These are phyloP conservation scores for Mortierella antarctica DNA, from an alignment of 192 early-diverging fungal species.

Conservation along the genomic window DNA sequence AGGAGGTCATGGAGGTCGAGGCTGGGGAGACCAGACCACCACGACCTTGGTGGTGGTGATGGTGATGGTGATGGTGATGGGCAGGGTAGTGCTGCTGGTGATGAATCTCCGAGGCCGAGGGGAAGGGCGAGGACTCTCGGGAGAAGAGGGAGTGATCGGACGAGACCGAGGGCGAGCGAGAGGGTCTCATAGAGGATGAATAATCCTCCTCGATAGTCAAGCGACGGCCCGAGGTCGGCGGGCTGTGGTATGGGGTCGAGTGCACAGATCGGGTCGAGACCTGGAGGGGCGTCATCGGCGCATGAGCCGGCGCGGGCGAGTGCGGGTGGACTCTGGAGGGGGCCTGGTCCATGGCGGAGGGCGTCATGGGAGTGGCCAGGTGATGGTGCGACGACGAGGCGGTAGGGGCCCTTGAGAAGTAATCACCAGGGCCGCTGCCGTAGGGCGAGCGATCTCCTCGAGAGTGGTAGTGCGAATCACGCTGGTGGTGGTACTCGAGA, in stretches of 20 bases:
- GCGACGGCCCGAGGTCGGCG: background rate
- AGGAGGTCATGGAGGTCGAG: constrained; percentile 21
- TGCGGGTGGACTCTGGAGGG: background rate
- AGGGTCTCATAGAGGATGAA: constrained; percentile 11
- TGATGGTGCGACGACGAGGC: constrained; percentile 17
- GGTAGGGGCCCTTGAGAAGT: constrained; percentile 32
- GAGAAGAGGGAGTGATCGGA: constrained; percentile 33
- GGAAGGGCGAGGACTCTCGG: constrained; percentile 19
- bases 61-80: background rate
- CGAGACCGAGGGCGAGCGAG: constrained; percentile 33
- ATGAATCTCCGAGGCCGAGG: constrained; percentile 17
- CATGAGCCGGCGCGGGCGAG: constrained; percentile 5
- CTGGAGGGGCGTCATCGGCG: constrained; percentile 21
- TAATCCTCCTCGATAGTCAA: constrained; percentile 32
- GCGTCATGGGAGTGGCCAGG: constrained; percentile 29
- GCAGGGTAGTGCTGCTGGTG: background rate
- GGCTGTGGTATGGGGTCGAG: constrained; percentile 6
- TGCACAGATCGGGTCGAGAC: constrained; percentile 11
- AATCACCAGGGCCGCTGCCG: constrained; percentile 22
- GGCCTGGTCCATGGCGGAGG: constrained; percentile 4
- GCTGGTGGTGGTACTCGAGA: constrained; percentile 13
- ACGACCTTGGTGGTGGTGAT: background rate
- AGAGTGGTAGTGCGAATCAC: background rate
- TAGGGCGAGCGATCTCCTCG: constrained; percentile 17
- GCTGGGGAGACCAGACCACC: constrained; percentile 21